These are phyloP conservation scores for Saprolegnia diclina DNA, from an alignment of 352 stramenopile species.

Conservation along the genomic window DNA sequence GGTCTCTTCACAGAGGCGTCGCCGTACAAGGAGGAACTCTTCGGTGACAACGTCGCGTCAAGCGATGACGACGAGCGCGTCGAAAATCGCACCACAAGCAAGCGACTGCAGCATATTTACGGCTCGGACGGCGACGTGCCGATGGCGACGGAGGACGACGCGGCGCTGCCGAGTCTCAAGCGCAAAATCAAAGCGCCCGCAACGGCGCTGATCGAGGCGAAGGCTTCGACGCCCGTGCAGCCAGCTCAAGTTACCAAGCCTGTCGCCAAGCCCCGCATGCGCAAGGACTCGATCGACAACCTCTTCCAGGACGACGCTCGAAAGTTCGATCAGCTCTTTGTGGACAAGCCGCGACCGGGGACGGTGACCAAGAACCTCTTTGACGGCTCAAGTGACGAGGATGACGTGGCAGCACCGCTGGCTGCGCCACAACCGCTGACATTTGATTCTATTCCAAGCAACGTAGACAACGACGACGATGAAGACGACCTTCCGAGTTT, in stretches of 20 bases:
- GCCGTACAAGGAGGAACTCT: too few relatives aligned
- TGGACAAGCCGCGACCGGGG: not conserved
- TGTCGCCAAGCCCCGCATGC: not conserved
- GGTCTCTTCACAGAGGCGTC: too few relatives aligned
- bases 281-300: not conserved
- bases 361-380: not conserved
- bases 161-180: not conserved
- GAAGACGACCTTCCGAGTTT: too few relatives aligned
- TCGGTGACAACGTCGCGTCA: too few relatives aligned
- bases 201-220: too few relatives aligned
- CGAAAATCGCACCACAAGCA: too few relatives aligned
- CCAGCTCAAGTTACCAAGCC: not conserved
- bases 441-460: not conserved
- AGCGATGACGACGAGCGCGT: too few relatives aligned
- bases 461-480: conserved; percentile 4
- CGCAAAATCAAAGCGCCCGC: too few relatives aligned
- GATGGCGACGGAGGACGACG: not conserved
- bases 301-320: not conserved
- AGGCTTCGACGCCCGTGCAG: too few relatives aligned
- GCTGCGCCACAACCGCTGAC: not conserved
- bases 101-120: not conserved
- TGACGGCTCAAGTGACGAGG: not conserved
- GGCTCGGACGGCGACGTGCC: not conserved
- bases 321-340: not conserved
- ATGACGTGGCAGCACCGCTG: not conserved